A percentile compares a stretch with the other conserved stretches of the same genome.
Evolutionary conservation across 148 eudicot species (phyloP).

Genomic region (Camellia sinensis): DNA sequence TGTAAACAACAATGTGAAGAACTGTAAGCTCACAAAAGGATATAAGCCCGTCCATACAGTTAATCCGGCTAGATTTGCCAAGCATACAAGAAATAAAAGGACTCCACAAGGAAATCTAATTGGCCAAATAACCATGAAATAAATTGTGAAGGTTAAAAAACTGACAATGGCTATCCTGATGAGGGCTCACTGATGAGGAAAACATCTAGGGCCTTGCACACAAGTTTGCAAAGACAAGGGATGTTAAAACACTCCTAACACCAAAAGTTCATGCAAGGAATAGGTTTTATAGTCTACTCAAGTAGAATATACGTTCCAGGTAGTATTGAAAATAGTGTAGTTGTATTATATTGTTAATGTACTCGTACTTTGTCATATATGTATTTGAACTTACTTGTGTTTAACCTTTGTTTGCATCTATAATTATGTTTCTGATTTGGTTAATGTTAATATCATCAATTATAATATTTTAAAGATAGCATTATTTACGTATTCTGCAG

Average conservation of each 20-base stretch:
- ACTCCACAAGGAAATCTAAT: neutral
- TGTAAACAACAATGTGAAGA: neutral
- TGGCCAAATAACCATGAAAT: neutral
- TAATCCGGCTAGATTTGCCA: constrained; percentile 4
- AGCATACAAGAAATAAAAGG: neutral
- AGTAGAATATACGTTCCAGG: neutral
- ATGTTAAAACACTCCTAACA: neutral
- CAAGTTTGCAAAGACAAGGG: neutral
- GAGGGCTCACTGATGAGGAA: neutral
- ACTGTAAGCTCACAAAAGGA: neutral
- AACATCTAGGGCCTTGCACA: neutral
- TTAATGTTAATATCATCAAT: too few species aligned
- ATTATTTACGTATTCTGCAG: too few species aligned
- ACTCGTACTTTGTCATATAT: too few species aligned
- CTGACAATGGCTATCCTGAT: neutral
- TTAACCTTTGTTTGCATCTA: too few species aligned
- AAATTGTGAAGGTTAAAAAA: neutral
- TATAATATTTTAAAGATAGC: too few species aligned
- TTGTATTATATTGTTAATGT: neutral
- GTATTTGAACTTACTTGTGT: too few species aligned
- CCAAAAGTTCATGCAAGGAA: neutral
- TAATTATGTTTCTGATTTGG: too few species aligned
- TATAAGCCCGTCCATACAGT: neutral
- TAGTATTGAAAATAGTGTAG: neutral
- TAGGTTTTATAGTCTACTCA: neutral